Evolutionary conservation across 1,284 basidiomycete genomes (phyloP).

Genomic region (Tremellales sp.): DNA sequence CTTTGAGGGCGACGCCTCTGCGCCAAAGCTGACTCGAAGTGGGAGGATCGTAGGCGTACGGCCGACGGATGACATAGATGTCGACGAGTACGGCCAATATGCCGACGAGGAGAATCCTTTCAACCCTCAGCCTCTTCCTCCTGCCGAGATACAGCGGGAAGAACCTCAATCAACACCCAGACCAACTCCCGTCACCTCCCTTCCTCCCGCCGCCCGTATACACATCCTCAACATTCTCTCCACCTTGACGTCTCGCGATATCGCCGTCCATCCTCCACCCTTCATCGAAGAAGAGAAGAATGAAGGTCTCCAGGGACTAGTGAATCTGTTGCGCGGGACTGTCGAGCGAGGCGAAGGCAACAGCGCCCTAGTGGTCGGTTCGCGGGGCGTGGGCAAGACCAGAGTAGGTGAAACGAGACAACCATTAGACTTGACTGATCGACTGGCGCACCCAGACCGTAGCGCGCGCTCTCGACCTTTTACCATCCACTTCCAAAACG

Average conservation of each 20-base stretch:
- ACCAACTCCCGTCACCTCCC: constrained; percentile 1
- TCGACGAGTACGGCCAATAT: constrained; percentile 25
- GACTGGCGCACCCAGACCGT: constrained; percentile 28
- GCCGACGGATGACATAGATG: constrained; percentile 10
- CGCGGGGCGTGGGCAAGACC: constrained; percentile 78
- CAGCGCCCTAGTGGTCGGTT: constrained; percentile 78
- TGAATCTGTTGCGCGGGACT: constrained; percentile 65
- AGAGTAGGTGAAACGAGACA: constrained; percentile 54
- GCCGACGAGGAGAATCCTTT: constrained; percentile 14
- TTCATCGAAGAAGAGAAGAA: constrained; percentile 39
- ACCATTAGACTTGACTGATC: background rate
- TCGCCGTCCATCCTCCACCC: constrained; percentile 16
- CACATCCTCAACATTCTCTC: constrained; percentile 27
- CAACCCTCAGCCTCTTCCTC: background rate
- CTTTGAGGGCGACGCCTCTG: constrained; percentile 41
- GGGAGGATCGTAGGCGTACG: constrained; percentile 29
- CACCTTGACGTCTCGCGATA: constrained; percentile 26
- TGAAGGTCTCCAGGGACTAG: constrained; percentile 50
- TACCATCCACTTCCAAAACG: constrained; percentile 40
- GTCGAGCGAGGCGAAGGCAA: constrained; percentile 79
- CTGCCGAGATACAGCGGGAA: background rate
- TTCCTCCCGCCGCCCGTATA: constrained; percentile 17
- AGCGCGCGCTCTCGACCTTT: constrained; percentile 33
- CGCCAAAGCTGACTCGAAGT: constrained; percentile 41
- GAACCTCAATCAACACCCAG: background rate